phyloP scores from a whole-genome alignment of 1,284 basidiomycete genomes.

The Dichomitus squalens region DNA sequence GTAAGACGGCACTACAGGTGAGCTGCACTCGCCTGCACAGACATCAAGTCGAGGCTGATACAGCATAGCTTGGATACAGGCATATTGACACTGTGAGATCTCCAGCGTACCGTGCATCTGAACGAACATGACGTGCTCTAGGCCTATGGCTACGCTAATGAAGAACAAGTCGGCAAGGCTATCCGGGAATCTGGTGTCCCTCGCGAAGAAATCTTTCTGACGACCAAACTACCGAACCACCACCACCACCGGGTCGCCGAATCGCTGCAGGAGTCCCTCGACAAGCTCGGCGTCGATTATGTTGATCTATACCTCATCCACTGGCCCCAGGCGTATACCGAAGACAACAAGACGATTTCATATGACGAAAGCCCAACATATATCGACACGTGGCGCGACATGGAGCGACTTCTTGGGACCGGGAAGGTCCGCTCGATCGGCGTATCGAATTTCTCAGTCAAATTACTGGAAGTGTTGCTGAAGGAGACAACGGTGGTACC shows the following conservation, averaged over 20 bases:
- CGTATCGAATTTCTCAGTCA: conserved; percentile 69
- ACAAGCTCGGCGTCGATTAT: conserved; percentile 61
- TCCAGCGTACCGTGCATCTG: background rate
- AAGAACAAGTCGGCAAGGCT: conserved; percentile 43
- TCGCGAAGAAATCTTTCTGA: conserved; percentile 47
- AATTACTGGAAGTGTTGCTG: conserved; percentile 47
- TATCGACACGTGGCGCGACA: conserved; percentile 58
- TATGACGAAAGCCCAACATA: conserved; percentile 47
- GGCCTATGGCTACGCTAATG: conserved; percentile 36
- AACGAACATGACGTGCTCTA: background rate
- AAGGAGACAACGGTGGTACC: conserved; percentile 49
- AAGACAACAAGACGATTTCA: conserved; percentile 25
- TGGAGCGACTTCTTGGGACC: conserved; percentile 58
- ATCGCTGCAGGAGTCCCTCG: conserved; percentile 70
- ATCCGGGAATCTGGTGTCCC: conserved; percentile 43
- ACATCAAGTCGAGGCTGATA: background rate
- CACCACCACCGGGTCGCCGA: conserved; percentile 64
- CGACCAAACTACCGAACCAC: conserved; percentile 42
- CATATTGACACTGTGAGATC: conserved; percentile 26
- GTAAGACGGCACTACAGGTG: conserved; percentile 26
- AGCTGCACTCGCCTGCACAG: background rate
- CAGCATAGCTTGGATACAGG: conserved; percentile 24
- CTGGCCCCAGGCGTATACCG: conserved; percentile 55
- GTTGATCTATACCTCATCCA: conserved; percentile 76
- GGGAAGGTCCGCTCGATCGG: conserved; percentile 64